Percentiles rank a stretch among this genome's conserved stretches.
phyloP scores from a whole-genome alignment of 768 basidiomycete genomes.

The Podaxis sp. region DNA sequence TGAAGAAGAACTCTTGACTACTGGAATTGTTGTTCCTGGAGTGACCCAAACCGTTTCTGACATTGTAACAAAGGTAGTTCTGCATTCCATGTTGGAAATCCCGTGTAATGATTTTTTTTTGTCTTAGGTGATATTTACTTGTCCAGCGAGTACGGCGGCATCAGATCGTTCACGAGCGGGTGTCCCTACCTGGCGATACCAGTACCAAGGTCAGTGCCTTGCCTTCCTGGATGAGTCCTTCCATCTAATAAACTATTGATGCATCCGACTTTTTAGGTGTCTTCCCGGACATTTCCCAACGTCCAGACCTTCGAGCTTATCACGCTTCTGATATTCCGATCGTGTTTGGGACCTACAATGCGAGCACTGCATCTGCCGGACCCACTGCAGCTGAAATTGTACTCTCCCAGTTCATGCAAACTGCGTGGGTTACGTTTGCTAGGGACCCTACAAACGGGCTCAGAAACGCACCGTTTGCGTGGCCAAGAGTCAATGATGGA shows the following conservation, averaged over 20 bases:
- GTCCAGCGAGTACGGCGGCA: conserved; percentile 22
- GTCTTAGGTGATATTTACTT: conserved; percentile 23
- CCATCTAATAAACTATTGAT: background rate
- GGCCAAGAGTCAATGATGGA: conserved; percentile 3
- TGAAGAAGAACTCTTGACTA: conserved; percentile 20
- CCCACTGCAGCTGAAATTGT: conserved; percentile 2
- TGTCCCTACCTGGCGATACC: conserved; percentile 24
- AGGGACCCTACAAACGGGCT: conserved; percentile 11
- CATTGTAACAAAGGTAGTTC: conserved; percentile 25
- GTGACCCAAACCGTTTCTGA: conserved; percentile 26
- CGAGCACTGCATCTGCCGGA: background rate
- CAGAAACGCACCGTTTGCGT: background rate
- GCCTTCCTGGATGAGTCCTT: background rate
- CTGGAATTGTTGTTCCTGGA: conserved; percentile 22
- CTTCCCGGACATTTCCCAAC: conserved; percentile 31
- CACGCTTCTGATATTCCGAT: conserved; percentile 36
- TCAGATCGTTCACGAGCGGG: conserved; percentile 21
- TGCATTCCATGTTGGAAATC: background rate
- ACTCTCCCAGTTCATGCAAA: conserved; percentile 5
- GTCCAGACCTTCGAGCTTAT: conserved; percentile 30
- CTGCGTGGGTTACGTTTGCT: conserved; percentile 13
- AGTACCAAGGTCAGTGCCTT: conserved; percentile 21
- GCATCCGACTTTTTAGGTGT: conserved; percentile 19
- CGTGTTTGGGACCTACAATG: conserved; percentile 28
- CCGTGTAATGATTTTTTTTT: background rate